Base-by-base conservation (phyloP, 345 rosid species). In the Durio zibethinus region DNA sequence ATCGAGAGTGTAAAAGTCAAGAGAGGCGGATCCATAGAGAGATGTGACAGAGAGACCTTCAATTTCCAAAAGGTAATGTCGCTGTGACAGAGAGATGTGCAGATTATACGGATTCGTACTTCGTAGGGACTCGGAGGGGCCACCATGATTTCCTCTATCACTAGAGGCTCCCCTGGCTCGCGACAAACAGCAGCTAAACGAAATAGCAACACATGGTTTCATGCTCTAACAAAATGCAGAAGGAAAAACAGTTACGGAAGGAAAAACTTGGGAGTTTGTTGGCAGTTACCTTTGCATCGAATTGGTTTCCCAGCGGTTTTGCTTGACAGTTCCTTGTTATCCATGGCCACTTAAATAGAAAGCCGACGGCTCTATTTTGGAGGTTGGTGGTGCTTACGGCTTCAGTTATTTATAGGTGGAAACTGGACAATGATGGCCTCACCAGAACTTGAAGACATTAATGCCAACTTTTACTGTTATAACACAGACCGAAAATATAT, bases 71-170 rank as follows among this genome's bases (percentile, higher is more conserved):
- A 93, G 29, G 87, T 86, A 54, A 94, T 31, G 64, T 94, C 97
- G 77, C 95, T 94, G 63, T 91, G 77, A 80, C 97, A 94, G 7
- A 94, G 90, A 57, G 97, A 83, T 0, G 97, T 87, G 79, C 97
- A 94, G 53, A 89, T 86, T 72, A 91, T 83, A 72, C 89, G 87
- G 47, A 94, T 79, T 72, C 98, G 94, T 73, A 88, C 97, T 82
- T 94, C 97, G 61, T 79, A 83, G 6, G 90, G 83, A 76, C 83
- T 80, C 8, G 97, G 95, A 47, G 97, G 90, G 21, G 90, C 92
- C 81, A 94, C 97, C 77, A 80, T 47, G 74, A 93, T 83, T 68
- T 93, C 98, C 87, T 93, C 98, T 27, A 93, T 88, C 61, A 82
- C 90, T 53, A 93, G 85, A 36, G 93, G 90, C 84, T 87, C 94